Base-by-base conservation (phyloP, 306 rosid species). In the Datisca glomerata region DNA sequence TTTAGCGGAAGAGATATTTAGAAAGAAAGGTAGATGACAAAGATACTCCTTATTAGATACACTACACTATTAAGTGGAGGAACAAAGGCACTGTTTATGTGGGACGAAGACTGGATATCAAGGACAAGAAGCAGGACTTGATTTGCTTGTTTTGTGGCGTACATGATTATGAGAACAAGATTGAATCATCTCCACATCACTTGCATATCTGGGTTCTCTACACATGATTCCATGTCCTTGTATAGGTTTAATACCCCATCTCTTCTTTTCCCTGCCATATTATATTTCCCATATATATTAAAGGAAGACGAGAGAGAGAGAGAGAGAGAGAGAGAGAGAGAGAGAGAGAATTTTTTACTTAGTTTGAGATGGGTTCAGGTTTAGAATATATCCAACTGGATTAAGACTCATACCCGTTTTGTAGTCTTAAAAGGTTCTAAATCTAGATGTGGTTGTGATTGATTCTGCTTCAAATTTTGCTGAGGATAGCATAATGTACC, bases 181-280 rank as follows among this genome's bases (percentile, higher is more conserved):
- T 35, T 87, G 93, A 51, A 87, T 63, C 45, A 87, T 82, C 69
- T 70, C 70, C 94, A 86, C 96, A 86, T 86, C 36, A 81, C 85
- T 56, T 55, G 70, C 37, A 82, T 86, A 60, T 86, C 96, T 66
- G 25, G 66, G 59, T 79, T 76, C 57, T 82, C 96, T 4, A 85
- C 70, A 39, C 76, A 74, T 35, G 85, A 76, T 31, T 82, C 85
- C 65, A 82, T 66, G 49, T 86, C 94, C 53, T 81, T 73, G 49
- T 66, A 64, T 13, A 86, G 79, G 60, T 21, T 61, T 19, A 68
- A 37, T 37, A 81, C 68, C 43, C 79, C 92, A 59, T 73, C n/a
- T n/a, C n/a, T 64, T 22, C 65, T 43, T 2, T 57, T 58, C 43
- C 80, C 87, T 76, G 72, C 68, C 29, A 9, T 44, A 50, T 56